Evolutionary conservation across 1,284 basidiomycete genomes (phyloP).

Genomic region (Peniophora sp.): DNA sequence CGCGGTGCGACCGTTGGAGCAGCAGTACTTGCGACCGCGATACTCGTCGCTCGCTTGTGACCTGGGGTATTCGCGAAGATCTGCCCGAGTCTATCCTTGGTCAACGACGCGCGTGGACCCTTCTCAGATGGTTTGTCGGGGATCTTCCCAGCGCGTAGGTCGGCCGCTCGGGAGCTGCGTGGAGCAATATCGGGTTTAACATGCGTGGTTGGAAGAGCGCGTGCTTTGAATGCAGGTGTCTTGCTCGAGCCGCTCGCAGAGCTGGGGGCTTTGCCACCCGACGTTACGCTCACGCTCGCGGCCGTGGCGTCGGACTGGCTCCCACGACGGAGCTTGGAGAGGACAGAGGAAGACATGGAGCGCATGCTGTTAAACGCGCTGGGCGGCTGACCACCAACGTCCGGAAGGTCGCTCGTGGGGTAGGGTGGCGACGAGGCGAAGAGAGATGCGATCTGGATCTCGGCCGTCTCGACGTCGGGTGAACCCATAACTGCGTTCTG

Average conservation of each 20-base stretch:
- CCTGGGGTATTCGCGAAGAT: slow-evolving; percentile 72
- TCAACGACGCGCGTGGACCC: slow-evolving; percentile 36
- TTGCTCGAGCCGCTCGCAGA: slow-evolving; percentile 24
- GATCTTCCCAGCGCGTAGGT: slow-evolving; percentile 55
- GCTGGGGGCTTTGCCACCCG: slow-evolving; percentile 8
- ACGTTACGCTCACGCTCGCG: slow-evolving; percentile 34
- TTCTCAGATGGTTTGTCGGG: slow-evolving; percentile 21
- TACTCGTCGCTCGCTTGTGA: slow-evolving; percentile 60
- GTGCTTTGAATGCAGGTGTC: slow-evolving; percentile 58
- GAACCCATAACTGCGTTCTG: slow-evolving; percentile 70
- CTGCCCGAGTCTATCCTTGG: slow-evolving; percentile 51
- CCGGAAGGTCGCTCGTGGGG: slow-evolving; percentile 55
- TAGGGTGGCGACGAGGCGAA: slow-evolving; percentile 76
- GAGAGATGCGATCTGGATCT: slow-evolving; percentile 66
- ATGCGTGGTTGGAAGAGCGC: slow-evolving; percentile 58
- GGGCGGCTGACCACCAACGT: slow-evolving; percentile 22
- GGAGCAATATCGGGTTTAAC: slow-evolving; percentile 64
- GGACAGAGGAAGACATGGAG: slow-evolving; percentile 37
- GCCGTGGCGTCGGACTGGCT: slow-evolving; percentile 30
- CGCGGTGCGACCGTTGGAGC: slow-evolving; percentile 65
- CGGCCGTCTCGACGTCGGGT: slow-evolving; percentile 52
- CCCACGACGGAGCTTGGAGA: slow-evolving; percentile 34
- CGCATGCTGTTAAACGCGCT: slow-evolving; percentile 33
- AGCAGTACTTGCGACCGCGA: slow-evolving; percentile 66
- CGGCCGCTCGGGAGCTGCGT: slow-evolving; percentile 69